phyloP scores from a whole-genome alignment of 768 basidiomycete genomes.

The Pleurotus eryngii region DNA sequence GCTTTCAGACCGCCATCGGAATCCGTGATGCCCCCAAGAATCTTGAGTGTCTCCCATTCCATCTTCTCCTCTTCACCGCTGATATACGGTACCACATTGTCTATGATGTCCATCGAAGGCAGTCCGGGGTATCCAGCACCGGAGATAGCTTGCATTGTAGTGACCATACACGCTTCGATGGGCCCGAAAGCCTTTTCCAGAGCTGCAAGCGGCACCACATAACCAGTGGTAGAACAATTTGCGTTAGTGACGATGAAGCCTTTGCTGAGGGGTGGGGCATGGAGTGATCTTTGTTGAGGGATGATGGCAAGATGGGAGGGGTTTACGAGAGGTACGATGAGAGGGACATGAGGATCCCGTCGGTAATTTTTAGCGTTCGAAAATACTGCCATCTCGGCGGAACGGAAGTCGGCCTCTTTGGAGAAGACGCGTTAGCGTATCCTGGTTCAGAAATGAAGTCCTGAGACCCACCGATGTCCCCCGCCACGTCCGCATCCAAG shows the following conservation, averaged over 20 bases:
- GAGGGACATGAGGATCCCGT: conserved; percentile 87
- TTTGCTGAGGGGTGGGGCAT: conserved; percentile 63
- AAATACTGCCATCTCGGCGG: conserved; percentile 88
- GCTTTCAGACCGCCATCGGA: conserved; percentile 50
- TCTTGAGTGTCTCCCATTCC: conserved; percentile 98
- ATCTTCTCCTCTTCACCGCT: conserved; percentile 95
- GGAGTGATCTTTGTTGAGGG: conserved; percentile 71
- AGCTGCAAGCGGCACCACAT: conserved; percentile 87
- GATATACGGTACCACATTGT: conserved; percentile 96
- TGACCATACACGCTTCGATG: conserved; percentile 87
- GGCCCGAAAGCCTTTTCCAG: conserved; percentile 91
- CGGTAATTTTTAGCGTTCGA: conserved; percentile 98
- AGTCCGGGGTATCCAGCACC: conserved; percentile 98
- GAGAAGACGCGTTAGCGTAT: conserved; percentile 7
- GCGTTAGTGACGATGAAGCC: conserved; percentile 99
- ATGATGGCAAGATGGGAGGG: conserved; percentile 81
- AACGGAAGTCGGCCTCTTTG: conserved; percentile 80
- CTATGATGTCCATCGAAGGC: conserved; percentile 83
- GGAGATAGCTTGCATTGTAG: conserved; percentile 97
- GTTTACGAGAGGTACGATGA: conserved; percentile 96
- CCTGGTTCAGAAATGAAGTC: not conserved
- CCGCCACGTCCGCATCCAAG: conserved; percentile 92
- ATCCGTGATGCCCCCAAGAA: conserved; percentile 77
- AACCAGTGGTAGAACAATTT: conserved; percentile 95
- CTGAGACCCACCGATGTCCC: conserved; percentile 75